A percentile compares a stretch with the other conserved stretches of the same genome.
Conservation (phyloP, 2,329 filamentous ascomycete genomes). For the Arachnopeziza araneosa region DNA sequence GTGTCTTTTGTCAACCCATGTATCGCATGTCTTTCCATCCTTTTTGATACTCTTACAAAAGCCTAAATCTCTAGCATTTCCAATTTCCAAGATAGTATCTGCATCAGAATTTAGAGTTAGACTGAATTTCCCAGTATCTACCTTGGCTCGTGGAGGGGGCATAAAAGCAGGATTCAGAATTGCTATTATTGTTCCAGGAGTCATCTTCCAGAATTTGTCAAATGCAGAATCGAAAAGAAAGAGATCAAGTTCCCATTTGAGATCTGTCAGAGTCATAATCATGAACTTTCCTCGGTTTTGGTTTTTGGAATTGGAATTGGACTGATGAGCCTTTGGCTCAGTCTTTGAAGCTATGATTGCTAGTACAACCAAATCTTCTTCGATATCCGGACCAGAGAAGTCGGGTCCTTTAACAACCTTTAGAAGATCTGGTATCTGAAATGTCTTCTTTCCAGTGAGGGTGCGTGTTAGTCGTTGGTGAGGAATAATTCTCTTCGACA, state of each 20-base stretch:
- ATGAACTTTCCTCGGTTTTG: conserved; percentile 76
- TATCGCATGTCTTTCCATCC: conserved; percentile 72
- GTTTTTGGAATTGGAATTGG: conserved; percentile 38
- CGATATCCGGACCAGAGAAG: conserved; percentile 74
- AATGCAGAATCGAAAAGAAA: conserved; percentile 91
- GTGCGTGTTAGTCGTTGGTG: conserved; percentile 76
- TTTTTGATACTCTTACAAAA: conserved; percentile 83
- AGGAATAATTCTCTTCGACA: conserved; percentile 76
- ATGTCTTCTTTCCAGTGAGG: conserved; percentile 69
- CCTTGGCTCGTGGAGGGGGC: conserved; percentile 70
- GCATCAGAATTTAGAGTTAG: conserved; percentile 79
- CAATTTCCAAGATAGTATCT: conserved; percentile 87
- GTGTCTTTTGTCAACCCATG: conserved; percentile 83
- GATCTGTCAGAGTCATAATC: conserved; percentile 79
- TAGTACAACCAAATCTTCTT: conserved; percentile 85
- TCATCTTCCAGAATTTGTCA: conserved; percentile 89
- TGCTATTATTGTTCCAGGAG: conserved; percentile 82
- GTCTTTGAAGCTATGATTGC: conserved; percentile 87
- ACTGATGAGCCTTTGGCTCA: conserved; percentile 60
- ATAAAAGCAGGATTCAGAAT: conserved; percentile 89
- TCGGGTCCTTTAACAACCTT: conserved; percentile 75
- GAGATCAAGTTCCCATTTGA: conserved; percentile 86
- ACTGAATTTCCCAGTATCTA: conserved; percentile 78
- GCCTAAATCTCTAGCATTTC: conserved; percentile 75
- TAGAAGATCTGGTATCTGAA: conserved; percentile 74